Conservation (phyloP, 257 asterid genomes). For the Handroanthus guayacan region DNA sequence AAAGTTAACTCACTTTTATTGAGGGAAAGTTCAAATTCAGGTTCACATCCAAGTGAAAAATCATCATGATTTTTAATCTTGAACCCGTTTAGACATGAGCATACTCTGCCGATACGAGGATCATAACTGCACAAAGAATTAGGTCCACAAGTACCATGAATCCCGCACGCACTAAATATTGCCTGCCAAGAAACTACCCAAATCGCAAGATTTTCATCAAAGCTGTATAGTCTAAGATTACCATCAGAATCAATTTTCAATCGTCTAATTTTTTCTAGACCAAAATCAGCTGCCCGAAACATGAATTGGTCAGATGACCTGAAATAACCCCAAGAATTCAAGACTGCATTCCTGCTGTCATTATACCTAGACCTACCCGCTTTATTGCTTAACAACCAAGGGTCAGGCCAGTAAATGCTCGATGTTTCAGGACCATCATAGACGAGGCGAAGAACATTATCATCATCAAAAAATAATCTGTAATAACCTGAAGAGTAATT, state of each 20-base stretch:
- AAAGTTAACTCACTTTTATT: background rate
- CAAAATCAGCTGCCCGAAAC: conserved; percentile 12
- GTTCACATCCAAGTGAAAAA: conserved; percentile 47
- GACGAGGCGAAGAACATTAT: conserved; percentile 39
- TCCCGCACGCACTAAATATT: conserved; percentile 20
- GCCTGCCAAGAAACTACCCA: conserved; percentile 53
- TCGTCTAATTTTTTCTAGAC: conserved; percentile 12
- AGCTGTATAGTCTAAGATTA: conserved; percentile 39
- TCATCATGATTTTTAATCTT: conserved; percentile 40
- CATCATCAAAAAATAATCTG: conserved; percentile 42
- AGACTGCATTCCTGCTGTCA: background rate
- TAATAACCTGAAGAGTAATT: conserved; percentile 50
- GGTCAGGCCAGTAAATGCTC: conserved; percentile 25
- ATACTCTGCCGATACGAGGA: conserved; percentile 29
- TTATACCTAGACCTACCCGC: conserved; percentile 12
- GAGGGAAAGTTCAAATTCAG: background rate
- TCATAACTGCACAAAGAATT: conserved; percentile 44
- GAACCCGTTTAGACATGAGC: conserved; percentile 44
- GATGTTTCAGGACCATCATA: conserved; percentile 9
- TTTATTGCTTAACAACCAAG: background rate
- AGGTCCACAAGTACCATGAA: conserved; percentile 49
- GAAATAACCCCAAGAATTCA: conserved; percentile 4
- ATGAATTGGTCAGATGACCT: background rate
- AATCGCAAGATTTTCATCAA: conserved; percentile 1
- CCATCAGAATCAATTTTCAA: conserved; percentile 41